Evolutionary conservation across 2,329 filamentous ascomycete species (phyloP).

Genomic region (Botryotinia convoluta): DNA sequence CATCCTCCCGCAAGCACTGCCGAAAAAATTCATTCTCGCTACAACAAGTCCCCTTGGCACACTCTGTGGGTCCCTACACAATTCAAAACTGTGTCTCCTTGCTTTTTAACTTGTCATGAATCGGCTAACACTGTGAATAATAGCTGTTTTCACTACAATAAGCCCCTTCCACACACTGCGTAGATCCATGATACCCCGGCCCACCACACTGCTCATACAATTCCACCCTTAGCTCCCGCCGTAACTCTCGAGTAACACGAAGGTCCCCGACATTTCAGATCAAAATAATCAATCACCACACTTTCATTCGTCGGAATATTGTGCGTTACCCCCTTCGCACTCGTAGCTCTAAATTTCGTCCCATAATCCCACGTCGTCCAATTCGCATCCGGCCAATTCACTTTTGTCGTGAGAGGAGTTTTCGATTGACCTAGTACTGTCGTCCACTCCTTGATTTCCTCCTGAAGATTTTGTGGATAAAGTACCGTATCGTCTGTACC

Average conservation of each 20-base stretch:
- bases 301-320: constrained; percentile 30
- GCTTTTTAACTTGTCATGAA: neutral
- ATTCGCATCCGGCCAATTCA: constrained; percentile 31
- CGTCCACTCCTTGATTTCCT: constrained; percentile 48
- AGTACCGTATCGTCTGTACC: constrained; percentile 42
- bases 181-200: neutral
- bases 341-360: constrained; percentile 26
- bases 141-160: neutral
- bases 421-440: constrained; percentile 41
- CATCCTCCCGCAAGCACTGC: too few species aligned
- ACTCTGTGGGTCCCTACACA: too few species aligned
- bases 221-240: neutral
- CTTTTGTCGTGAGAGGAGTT: constrained; percentile 27
- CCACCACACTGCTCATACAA: neutral
- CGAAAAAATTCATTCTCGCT: too few species aligned
- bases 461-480: constrained; percentile 42
- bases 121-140: neutral
- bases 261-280: constrained; percentile 23
- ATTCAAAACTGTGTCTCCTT: too few species aligned
- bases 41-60: too few species aligned
- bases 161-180: neutral
- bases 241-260: constrained; percentile 19
- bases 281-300: constrained; percentile 31
- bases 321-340: constrained; percentile 27
- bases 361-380: constrained; percentile 35